Base-by-base conservation (phyloP, 2,329 filamentous ascomycete species). In the Dactylellina parvicollis region DNA sequence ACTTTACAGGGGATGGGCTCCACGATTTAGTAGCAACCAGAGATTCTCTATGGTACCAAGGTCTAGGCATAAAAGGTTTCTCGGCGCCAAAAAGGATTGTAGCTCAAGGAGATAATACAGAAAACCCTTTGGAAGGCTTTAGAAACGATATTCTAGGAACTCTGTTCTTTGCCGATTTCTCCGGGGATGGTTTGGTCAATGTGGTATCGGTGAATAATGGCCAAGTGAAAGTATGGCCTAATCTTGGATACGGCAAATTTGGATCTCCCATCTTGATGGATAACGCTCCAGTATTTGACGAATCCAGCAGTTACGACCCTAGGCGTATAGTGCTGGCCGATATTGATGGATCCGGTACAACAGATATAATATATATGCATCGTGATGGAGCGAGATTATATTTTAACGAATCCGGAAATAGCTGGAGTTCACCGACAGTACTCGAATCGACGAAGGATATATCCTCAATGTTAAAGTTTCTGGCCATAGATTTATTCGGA, bases 171-270 rank as follows among this genome's bases (percentile, higher is more conserved):
- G 73, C 77, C 1, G 78, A 79, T 59, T 76, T 80, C 62, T 73
- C 75, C 8, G 78, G 79, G 1, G 78, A 79, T 52, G 78, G 77
- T 0, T 75, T 78, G 1, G 18, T 46, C 1, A 78, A 80, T 50
- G n/a, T 79, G 1, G 77, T 78, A 5, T 44, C 66, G 0, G 75
- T 81, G 24, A 10, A 22, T 2, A 78, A 80, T 54, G 76, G 76
- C 0, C 52, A 76, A n/a, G 47, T 80, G 0, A 3, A 16, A 12
- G 81, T 80, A 66, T 82, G 80, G 79, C 79, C 80, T 1, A 81
- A 80, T 50, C 46, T 79, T 2, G 80, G 80, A 2, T 77, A 81
- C 61, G 80, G 80, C 1, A 24, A 42, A 0, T 82, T 82, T 75
- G 80, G 78, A 0, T n/a, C 20, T 0, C 34, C 5, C 66, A 75